Conservation (phyloP, 169 alveolate species). For the Eimeria zaria region DNA sequence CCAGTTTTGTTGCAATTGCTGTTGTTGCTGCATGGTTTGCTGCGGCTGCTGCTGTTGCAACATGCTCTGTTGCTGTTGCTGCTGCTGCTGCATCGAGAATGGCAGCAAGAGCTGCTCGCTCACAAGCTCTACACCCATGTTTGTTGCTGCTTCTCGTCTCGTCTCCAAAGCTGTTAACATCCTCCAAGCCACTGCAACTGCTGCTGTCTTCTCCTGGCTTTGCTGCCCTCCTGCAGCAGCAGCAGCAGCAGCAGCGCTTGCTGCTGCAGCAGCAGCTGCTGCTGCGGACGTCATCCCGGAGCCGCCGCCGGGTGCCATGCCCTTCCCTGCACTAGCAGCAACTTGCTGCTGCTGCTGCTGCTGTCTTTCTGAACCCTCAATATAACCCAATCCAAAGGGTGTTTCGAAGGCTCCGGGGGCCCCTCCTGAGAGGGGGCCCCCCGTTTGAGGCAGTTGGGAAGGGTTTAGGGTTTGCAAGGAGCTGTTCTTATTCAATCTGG, state of each 20-base stretch:
- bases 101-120: conserved; percentile 21
- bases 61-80: background rate
- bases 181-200: conserved; percentile 24
- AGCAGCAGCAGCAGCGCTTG: conserved; percentile 4
- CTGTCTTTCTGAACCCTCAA: conserved; percentile 17
- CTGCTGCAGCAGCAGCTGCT: conserved; percentile 11
- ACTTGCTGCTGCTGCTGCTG: conserved; percentile 24
- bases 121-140: background rate
- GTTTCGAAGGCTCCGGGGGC: conserved; percentile 31
- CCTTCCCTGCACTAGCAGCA: conserved; percentile 10
- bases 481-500: background rate
- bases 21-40: background rate
- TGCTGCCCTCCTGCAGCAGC: background rate
- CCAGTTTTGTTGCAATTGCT: background rate
- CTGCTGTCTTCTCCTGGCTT: background rate
- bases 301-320: background rate
- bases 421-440: background rate
- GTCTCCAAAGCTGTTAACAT: background rate
- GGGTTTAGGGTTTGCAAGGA: background rate
- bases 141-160: background rate
- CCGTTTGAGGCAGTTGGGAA: background rate
- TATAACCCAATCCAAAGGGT: conserved; percentile 25
- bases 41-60: conserved; percentile 32
- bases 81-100: conserved; percentile 15
- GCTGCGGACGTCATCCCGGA: background rate